A percentile compares a stretch with the other conserved stretches of the same genome.
Conservation (phyloP, 2,329 filamentous ascomycete genomes). For the Cladosporium sphaerospermum region DNA sequence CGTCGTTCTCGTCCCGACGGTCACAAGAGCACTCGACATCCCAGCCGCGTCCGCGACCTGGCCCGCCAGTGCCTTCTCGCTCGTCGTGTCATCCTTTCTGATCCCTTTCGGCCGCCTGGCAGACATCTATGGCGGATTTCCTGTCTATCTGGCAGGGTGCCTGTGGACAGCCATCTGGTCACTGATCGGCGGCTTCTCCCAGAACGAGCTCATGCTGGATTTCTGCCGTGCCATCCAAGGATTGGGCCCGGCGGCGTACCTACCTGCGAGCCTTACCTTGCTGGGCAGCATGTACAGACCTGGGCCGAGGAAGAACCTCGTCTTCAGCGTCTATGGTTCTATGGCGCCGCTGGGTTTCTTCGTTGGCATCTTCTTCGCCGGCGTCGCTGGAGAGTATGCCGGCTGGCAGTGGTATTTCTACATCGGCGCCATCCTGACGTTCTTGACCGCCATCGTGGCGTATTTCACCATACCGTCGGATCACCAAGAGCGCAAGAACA, state of each 20-base stretch:
- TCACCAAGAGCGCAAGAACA: slow-evolving; percentile 28
- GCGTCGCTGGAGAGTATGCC: slow-evolving; percentile 49
- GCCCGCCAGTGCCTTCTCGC: slow-evolving; percentile 48
- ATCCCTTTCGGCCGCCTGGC: slow-evolving; percentile 41
- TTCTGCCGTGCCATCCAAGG: slow-evolving; percentile 32
- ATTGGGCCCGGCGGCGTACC: slow-evolving; percentile 31
- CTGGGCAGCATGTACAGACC: slow-evolving; percentile 31
- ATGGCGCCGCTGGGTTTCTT: slow-evolving; percentile 52
- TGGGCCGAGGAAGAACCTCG: slow-evolving; percentile 32
- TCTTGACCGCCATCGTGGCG: slow-evolving; percentile 40
- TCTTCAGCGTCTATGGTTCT: slow-evolving; percentile 42
- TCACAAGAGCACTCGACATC: slow-evolving; percentile 58
- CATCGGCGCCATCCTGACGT: slow-evolving; percentile 52
- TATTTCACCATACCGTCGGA: slow-evolving; percentile 48
- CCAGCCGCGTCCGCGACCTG: slow-evolving; percentile 56
- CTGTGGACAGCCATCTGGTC: slow-evolving; percentile 36
- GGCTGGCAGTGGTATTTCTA: slow-evolving; percentile 65
- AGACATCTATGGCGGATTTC: slow-evolving; percentile 58
- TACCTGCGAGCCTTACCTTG: slow-evolving; percentile 29
- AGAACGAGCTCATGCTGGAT: slow-evolving; percentile 31
- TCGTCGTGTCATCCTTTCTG: slow-evolving; percentile 44
- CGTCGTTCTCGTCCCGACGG: slow-evolving; percentile 58
- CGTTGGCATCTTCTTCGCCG: slow-evolving; percentile 59
- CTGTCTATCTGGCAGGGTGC: slow-evolving; percentile 54
- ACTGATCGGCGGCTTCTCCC: slow-evolving; percentile 28